Evolutionary conservation across 1,139 yeast species (phyloP), one percentile per base, ranked within the genome.

Genomic region (Blastobotrys apis): DNA sequence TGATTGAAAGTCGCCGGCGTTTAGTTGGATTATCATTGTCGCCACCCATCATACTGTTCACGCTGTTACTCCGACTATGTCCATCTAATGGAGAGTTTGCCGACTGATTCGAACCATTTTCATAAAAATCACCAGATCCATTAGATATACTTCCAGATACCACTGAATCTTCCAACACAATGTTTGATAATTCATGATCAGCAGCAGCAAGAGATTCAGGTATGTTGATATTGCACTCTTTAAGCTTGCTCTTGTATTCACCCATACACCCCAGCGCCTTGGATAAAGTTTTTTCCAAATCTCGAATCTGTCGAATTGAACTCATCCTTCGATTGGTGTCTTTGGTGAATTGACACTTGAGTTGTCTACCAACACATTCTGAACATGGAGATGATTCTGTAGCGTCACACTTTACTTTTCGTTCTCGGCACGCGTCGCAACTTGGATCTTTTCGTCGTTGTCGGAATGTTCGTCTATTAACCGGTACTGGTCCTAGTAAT

Each of bases 341-440:
- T 36, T 57, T 57, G 31, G 63, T 59, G 50, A 60, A 60, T 45
- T 54, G 61, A 50, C 64, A 60, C 39, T 57, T 58, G 36, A 59
- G 55, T 34, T 54, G 57, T 13, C 64, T 54, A 6, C 59, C 47
- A 5, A 53, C 47, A 45, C 64, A 60, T 40, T 59, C 64, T 3
- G 64, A 54, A 47, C 64, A 60, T 8, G 64, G 54, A 3, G 56
- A 36, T 9, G 57, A 44, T 33, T 58, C 64, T 3, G 62, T 55
- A 4, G 64, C 63, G 41, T 60, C 63, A 50, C 64, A 60, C 44
- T 60, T 60, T 39, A 60, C 64, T 44, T 60, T 60, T n/a, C 64
- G 54, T 37, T 60, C 64, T 15, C 64, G 53, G 40, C 64, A 60
- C 16, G 64, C 62, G 36, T 60, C 64, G 47, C 64, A 60, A 4